Percentiles rank a stretch among this genome's conserved stretches.
These are phyloP conservation scores for Nakazawaea ambrosiae DNA, from an alignment of 805 yeast species.

Conservation along the genomic window DNA sequence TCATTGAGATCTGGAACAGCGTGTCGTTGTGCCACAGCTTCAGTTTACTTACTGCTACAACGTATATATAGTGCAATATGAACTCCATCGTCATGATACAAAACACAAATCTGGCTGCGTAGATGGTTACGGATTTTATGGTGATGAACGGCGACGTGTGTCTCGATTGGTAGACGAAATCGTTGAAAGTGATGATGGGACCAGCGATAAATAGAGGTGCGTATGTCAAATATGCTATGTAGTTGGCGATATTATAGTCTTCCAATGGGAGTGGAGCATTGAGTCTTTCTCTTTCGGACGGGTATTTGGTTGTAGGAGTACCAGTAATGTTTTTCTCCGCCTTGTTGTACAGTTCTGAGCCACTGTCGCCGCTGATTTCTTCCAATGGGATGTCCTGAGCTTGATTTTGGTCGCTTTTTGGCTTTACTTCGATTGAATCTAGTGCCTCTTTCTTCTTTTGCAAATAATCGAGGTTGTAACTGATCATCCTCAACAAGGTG, in stretches of 20 bases:
- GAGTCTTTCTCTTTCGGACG: conserved; percentile 60
- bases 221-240: conserved; percentile 70
- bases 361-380: conserved; percentile 12
- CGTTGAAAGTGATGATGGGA: conserved; percentile 90
- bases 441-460: conserved; percentile 22
- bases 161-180: conserved; percentile 68
- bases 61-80: conserved; percentile 80
- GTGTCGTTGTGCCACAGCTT: conserved; percentile 87
- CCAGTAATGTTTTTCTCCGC: conserved; percentile 1
- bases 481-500: conserved; percentile 74
- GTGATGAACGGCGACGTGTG: conserved; percentile 56
- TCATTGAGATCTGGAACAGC: conserved; percentile 91
- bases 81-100: conserved; percentile 88
- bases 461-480: conserved; percentile 74
- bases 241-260: conserved; percentile 60
- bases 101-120: conserved; percentile 60
- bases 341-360: conserved; percentile 5
- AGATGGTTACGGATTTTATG: conserved; percentile 42
- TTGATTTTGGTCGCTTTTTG: background rate
- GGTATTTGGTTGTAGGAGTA: conserved; percentile 12
- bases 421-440: background rate
- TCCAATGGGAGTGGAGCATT: conserved; percentile 51
- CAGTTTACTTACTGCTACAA: conserved; percentile 85
- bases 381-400: conserved; percentile 9
- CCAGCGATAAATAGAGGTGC: conserved; percentile 94